A percentile compares a stretch with the other conserved stretches of the same genome.
phyloP scores from a whole-genome alignment of 2,329 filamentous ascomycete genomes.

The Xylariaceae sp. region DNA sequence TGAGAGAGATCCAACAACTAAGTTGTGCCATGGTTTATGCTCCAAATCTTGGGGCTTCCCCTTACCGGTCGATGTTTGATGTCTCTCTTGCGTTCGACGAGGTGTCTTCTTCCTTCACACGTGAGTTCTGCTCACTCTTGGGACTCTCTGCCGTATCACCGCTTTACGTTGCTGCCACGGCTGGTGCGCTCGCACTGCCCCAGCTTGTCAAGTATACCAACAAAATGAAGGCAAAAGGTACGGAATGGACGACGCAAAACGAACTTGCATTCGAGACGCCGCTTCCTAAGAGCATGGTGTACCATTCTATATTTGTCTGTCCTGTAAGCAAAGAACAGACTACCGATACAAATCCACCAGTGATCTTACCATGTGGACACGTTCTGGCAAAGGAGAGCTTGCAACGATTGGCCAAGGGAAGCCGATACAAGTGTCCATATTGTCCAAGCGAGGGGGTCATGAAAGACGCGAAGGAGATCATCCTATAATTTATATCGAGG shows the following conservation, averaged over 20 bases:
- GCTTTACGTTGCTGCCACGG: conserved; percentile 87
- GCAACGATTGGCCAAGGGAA: conserved; percentile 72
- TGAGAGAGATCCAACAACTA: conserved; percentile 75
- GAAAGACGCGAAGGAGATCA: conserved; percentile 71
- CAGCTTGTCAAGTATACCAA: conserved; percentile 82
- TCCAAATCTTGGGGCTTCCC: conserved; percentile 69
- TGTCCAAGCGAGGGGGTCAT: conserved; percentile 80
- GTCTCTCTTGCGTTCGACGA: conserved; percentile 75
- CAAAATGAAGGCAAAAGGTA: conserved; percentile 83
- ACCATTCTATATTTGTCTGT: conserved; percentile 97
- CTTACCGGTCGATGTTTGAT: conserved; percentile 75
- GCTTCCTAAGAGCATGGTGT: conserved; percentile 59
- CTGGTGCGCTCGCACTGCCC: conserved; percentile 86
- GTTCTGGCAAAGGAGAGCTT: conserved; percentile 85
- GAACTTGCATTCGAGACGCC: conserved; percentile 79
- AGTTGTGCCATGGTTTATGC: conserved; percentile 76
- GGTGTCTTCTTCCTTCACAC: conserved; percentile 80
- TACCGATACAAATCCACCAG: conserved; percentile 86
- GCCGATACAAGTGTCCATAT: conserved; percentile 91
- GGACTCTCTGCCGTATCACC: conserved; percentile 88
- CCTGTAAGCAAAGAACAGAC: conserved; percentile 96
- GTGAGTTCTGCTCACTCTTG: conserved; percentile 90
- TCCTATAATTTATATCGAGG: conserved; percentile 42
- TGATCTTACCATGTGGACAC: conserved; percentile 96
- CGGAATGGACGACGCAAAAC: conserved; percentile 89